A percentile compares a stretch with the other conserved stretches of the same genome.
These are phyloP conservation scores for Micractinium sp. DNA, from an alignment of 139 green algal species.

Conservation along the genomic window DNA sequence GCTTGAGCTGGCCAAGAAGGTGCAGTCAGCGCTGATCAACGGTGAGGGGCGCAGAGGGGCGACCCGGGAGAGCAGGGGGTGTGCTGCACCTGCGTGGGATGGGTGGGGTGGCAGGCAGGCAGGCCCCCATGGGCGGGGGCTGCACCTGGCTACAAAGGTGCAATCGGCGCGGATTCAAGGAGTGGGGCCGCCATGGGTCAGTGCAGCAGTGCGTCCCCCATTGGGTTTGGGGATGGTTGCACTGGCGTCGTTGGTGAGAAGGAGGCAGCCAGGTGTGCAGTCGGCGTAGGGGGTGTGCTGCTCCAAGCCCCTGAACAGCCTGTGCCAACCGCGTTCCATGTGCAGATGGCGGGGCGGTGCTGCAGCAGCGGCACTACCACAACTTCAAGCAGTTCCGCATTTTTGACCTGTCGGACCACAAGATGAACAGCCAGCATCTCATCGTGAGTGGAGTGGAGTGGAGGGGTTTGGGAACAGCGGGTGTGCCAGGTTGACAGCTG, in stretches of 20 bases:
- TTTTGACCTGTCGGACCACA: conserved; percentile 53
- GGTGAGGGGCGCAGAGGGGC: too few relatives aligned
- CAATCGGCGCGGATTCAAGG: too few relatives aligned
- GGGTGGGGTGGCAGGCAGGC: not conserved
- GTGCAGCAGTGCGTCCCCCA: too few relatives aligned
- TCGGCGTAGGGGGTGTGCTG: not conserved
- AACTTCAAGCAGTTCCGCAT: conserved; percentile 56
- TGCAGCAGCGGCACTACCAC: conserved; percentile 48
- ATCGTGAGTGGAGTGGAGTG: conserved; percentile 15
- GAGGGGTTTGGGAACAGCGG: not conserved
- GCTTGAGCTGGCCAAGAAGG: conserved; percentile 65
- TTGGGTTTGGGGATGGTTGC: too few relatives aligned
- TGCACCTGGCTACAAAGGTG: too few relatives aligned
- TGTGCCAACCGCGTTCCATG: not conserved
- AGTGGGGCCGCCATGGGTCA: too few relatives aligned
- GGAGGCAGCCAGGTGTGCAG: too few relatives aligned
- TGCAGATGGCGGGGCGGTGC: conserved; percentile 44
- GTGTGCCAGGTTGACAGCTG: too few relatives aligned
- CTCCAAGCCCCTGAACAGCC: not conserved
- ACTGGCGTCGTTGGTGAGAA: too few relatives aligned
- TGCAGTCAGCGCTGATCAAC: conserved; percentile 66
- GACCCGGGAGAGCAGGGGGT: too few relatives aligned
- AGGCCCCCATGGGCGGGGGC: not conserved
- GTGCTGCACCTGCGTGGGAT: too few relatives aligned
- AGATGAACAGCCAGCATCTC: conserved; percentile 47